Base-by-base conservation (phyloP, 2,329 filamentous ascomycete genomes). In the Trichoderma guizhouense region DNA sequence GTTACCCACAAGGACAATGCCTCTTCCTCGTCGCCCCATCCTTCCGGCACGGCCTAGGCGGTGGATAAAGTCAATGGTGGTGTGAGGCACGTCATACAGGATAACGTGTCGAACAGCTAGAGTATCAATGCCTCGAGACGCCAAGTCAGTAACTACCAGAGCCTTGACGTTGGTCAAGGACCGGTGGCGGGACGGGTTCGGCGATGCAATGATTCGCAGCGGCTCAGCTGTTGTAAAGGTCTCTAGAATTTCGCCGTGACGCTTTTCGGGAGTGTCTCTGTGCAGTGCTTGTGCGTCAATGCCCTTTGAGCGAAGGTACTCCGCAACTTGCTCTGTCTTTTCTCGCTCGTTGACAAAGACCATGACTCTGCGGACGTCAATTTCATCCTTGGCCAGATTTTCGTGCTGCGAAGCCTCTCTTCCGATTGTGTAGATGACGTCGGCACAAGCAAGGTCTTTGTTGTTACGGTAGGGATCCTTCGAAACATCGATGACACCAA, bases 321-420 rank as follows among this genome's bases (percentile, higher is more conserved):
- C 83, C 14, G 95, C 91, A 0, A 99, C 87, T 78, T 95, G 90
- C 71, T 92, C 88, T 0, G 95, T 93, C 79, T 93, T 94, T 79
- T 97, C 94, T 43, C 96, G 92, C 85, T 98, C 94, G 81, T 98
- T 98, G 80, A 98, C 95, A 78, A 98, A 98, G 3, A 98, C 94
- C 71, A 98, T 89, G 77, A 99, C 92, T 74, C 93, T 92, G 80
- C 96, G 96, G 28, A 93, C 87, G 72, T 92, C 90, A 5, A 91
- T 83, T 63, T 86, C 84, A 53, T 84, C 87, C 68, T 88, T 86
- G 32, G 84, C 82, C 30, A 83, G 79, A 5, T 88, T 87, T 70
- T 91, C 89, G 74, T 91, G 85, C 30, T 84, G 84, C 8, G 86
- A 83, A 2, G 88, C 87, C 57, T 95, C 91, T 79, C 93, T 94